Evolutionary conservation across 768 basidiomycete species (phyloP), one percentile per base, ranked within the genome.

Genomic region (Pleurotus tuoliensis): DNA sequence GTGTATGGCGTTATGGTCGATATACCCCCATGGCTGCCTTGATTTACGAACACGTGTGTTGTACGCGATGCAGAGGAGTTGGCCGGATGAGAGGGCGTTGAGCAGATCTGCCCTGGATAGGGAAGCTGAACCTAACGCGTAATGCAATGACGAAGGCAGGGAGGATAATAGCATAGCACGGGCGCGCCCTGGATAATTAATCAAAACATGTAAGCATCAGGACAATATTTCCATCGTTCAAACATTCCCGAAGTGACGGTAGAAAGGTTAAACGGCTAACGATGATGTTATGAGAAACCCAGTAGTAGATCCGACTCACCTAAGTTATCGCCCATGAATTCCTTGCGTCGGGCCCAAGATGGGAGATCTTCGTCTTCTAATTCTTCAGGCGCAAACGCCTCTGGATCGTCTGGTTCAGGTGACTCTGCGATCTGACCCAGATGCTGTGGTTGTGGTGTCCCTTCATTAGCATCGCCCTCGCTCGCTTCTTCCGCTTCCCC

Each of bases 21-120:
- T 87, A 69, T 87, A 95, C 0, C 93, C 94, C 92, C 92, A 96
- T 0, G 91, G 90, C 61, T 88, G 83, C 47, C 82, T 83, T 6
- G 91, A 93, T 57, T 83, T 82, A 22, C 94, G 82, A 0, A 95
- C 88, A 25, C 83, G 87, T 9, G 80, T 69, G 68, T 95, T 96
- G 72, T 93, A 94, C 0, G 90, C 86, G 2, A 77, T 67, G 63
- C 93, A 95, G 11, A 95, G 79, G 7, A 92, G 70, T 63, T 92
- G 88, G 0, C 94, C 93, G 3, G 87, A 92, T 1, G 88, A 80
- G 5, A 91, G 73, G 3, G 75, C 76, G 2, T 71, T 67, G 2
- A 90, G 75, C 61, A 91, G 79, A 0, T 39, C 51, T 6, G 8
- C 37, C 18, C 39, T n/a, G 15, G 37, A 22, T 11, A 11, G 30